Percentiles rank a stretch among this genome's conserved stretches.
Evolutionary conservation across 2,329 filamentous ascomycete species (phyloP).

Genomic region (Neonectria magnoliae): DNA sequence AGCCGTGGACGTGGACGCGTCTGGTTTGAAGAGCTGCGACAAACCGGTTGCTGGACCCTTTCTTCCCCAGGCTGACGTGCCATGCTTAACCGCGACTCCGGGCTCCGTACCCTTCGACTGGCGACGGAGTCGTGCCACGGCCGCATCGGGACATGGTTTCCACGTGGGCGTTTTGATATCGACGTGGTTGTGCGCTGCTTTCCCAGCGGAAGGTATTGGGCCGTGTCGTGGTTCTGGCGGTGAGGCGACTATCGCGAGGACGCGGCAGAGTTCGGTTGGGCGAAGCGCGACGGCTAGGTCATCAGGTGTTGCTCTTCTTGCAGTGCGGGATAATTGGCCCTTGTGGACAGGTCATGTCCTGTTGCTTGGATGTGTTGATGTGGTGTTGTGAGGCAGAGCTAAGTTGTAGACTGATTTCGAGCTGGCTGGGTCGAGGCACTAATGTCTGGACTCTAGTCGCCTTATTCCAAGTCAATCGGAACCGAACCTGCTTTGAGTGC

Average conservation of each 20-base stretch:
- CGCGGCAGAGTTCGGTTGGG: background rate
- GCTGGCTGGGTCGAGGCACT: background rate
- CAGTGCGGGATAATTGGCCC: background rate
- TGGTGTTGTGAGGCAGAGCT: background rate
- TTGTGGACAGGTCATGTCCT: background rate
- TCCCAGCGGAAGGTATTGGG: background rate
- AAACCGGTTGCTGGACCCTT: constrained; percentile 4
- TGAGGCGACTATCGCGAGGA: background rate
- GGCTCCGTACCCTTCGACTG: background rate
- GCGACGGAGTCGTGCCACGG: constrained; percentile 13
- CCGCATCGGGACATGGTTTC: constrained; percentile 11
- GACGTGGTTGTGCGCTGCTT: constrained; percentile 3
- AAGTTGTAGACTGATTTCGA: background rate
- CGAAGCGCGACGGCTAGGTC: background rate
- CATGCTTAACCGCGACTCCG: constrained; percentile 6
- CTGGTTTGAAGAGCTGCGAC: constrained; percentile 24
- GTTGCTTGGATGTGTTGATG: background rate
- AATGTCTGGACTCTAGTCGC: background rate
- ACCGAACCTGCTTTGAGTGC: background rate
- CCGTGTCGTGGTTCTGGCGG: background rate
- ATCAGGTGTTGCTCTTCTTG: background rate
- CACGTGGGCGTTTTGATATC: background rate
- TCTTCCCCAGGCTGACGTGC: constrained; percentile 14
- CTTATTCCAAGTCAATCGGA: background rate
- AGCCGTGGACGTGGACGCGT: constrained; percentile 29